A percentile compares a stretch with the other conserved stretches of the same genome.
Conservation (phyloP, 768 basidiomycete species). For the Lentinula aciculospora region DNA sequence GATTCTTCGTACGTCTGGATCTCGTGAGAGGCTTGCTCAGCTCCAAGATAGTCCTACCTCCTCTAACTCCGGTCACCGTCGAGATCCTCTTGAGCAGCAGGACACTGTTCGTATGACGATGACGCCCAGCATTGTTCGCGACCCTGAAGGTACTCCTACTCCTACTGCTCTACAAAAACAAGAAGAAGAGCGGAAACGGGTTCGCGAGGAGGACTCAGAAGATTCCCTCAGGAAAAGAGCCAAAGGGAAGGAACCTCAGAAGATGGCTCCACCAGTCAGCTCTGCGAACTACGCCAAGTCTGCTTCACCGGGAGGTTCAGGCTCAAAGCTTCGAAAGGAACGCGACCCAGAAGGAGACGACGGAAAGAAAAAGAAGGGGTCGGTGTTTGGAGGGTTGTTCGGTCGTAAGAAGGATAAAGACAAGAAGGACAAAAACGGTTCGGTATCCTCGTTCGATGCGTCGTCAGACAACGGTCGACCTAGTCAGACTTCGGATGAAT, state of each 20-base stretch:
- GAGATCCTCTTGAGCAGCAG: slow-evolving; percentile 61
- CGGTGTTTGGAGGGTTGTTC: slow-evolving; percentile 76
- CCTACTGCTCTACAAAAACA: slow-evolving; percentile 24
- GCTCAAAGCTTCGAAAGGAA: slow-evolving; percentile 41
- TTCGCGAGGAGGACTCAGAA: slow-evolving; percentile 36
- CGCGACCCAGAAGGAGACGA: slow-evolving; percentile 24
- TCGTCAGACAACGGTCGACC: slow-evolving; percentile 37
- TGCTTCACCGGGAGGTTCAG: slow-evolving; percentile 12
- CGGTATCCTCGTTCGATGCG: slow-evolving; percentile 42
- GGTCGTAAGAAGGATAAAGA: slow-evolving; percentile 67
- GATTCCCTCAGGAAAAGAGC: slow-evolving; percentile 39
- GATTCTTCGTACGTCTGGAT: slow-evolving; percentile 36
- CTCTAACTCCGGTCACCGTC: slow-evolving; percentile 20
- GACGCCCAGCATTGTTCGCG: slow-evolving; percentile 74
- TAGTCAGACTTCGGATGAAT: slow-evolving; percentile 54
- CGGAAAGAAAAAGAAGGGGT: slow-evolving; percentile 62
- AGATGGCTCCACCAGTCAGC: slow-evolving; percentile 41
- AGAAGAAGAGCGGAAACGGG: slow-evolving; percentile 50
- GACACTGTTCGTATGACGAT: slow-evolving; percentile 76
- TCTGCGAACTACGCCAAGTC: slow-evolving; percentile 28
- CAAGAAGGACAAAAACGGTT: slow-evolving; percentile 36
- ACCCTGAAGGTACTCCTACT: slow-evolving; percentile 22
- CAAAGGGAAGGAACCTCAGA: slow-evolving; percentile 39
- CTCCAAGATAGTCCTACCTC: slow-evolving; percentile 5
- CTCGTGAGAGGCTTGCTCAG: slow-evolving; percentile 40